Conservation (phyloP, 139 green algal species). For the Closterium sp. region DNA sequence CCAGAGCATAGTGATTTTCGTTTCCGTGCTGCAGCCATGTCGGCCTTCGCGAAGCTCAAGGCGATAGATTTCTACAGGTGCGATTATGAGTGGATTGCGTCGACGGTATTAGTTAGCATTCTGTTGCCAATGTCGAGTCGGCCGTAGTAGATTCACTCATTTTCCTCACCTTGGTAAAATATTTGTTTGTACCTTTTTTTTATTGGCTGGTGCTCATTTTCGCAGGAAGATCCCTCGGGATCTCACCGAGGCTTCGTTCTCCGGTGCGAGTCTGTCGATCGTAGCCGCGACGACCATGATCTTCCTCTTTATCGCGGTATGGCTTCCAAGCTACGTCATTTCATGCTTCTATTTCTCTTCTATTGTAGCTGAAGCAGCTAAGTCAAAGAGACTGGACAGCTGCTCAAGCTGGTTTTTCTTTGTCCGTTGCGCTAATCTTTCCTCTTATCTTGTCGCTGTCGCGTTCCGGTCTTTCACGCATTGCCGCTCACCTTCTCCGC, state of each 20-base stretch:
- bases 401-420: neutral
- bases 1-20: neutral
- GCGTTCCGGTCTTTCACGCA: no score
- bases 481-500: neutral
- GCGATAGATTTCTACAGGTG: conserved; percentile 69
- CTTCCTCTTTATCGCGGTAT: conserved; percentile 77
- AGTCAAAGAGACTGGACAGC: neutral
- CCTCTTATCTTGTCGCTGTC: neutral
- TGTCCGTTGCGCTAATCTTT: neutral
- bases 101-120: neutral
- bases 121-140: neutral
- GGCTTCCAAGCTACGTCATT: neutral
- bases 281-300: conserved; percentile 78
- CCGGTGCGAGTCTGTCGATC: conserved; percentile 85
- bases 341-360: neutral
- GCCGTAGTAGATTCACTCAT: neutral
- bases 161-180: neutral
- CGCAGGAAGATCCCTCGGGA: conserved; percentile 69
- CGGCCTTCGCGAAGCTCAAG: conserved; percentile 54
- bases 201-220: neutral
- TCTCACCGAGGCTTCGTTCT: conserved; percentile 88
- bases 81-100: neutral
- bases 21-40: neutral
- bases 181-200: no score
- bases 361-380: neutral